A percentile compares a stretch with the other conserved stretches of the same genome.
phyloP scores from a whole-genome alignment of 306 rosid species.

The Amphicarpaea edgeworthii region DNA sequence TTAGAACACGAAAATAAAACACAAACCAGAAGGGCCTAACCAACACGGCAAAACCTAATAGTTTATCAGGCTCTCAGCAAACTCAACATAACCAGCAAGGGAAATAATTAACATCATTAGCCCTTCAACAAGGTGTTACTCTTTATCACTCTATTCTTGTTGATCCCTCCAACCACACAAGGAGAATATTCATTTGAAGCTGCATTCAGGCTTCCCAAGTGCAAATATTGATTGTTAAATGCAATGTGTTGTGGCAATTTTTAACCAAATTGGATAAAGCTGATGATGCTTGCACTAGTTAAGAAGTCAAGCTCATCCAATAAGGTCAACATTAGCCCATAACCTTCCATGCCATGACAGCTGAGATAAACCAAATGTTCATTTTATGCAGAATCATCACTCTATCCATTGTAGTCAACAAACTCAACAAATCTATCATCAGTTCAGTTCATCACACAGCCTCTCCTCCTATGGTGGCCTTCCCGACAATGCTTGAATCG shows the following conservation, averaged over 20 bases:
- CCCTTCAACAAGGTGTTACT: not conserved
- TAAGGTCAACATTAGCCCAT: conserved; percentile 10
- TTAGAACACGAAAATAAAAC: not conserved
- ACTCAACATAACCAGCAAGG: not conserved
- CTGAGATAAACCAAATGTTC: not conserved
- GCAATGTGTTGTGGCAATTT: no score
- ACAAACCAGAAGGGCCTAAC: not conserved
- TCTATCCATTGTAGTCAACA: not conserved
- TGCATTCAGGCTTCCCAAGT: conserved; percentile 1
- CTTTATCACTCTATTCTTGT: not conserved
- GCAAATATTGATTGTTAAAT: not conserved
- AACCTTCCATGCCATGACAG: not conserved
- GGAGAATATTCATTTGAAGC: not conserved
- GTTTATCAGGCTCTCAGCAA: not conserved
- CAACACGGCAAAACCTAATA: conserved; percentile 25
- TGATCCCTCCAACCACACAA: not conserved
- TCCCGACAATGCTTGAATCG: no score
- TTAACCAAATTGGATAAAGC: no score
- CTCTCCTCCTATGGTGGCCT: conserved; percentile 15
- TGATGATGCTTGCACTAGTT: conserved; percentile 30
- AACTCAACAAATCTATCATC: no score
- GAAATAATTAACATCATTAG: not conserved
- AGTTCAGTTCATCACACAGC: conserved; percentile 44
- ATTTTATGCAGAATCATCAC: not conserved
- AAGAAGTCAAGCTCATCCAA: conserved; percentile 3